Percentiles rank a stretch among this genome's conserved stretches.
These are phyloP conservation scores for Zychaea mexicana DNA, from an alignment of 371 early-diverging fungal species.

Conservation along the genomic window DNA sequence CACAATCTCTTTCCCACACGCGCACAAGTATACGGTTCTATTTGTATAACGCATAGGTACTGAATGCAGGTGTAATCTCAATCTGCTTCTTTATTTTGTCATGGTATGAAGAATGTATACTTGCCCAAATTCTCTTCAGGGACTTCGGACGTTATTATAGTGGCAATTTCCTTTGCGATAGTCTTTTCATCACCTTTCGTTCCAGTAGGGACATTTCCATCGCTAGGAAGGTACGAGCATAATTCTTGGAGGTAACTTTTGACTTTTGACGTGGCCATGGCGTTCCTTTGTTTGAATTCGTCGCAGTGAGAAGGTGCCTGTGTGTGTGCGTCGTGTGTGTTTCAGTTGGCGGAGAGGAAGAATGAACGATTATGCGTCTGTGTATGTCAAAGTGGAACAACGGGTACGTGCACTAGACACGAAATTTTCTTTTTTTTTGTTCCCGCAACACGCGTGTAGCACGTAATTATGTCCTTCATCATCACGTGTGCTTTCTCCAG, in stretches of 20 bases:
- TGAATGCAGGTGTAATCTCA: too few species aligned
- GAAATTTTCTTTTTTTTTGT: too few species aligned
- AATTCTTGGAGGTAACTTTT: not conserved
- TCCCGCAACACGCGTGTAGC: too few species aligned
- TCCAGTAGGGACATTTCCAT: not conserved
- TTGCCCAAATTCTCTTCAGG: constrained; percentile 39
- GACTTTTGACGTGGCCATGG: not conserved
- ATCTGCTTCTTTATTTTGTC: not conserved
- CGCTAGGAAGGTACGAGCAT: not conserved
- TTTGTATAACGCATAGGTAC: too few species aligned
- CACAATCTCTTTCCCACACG: not conserved
- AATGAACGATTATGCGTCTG: too few species aligned
- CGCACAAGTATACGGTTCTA: too few species aligned
- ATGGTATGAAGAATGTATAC: not conserved
- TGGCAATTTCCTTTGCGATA: constrained; percentile 28
- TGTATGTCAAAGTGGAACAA: too few species aligned
- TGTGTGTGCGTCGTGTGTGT: too few species aligned
- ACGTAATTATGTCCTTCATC: too few species aligned
- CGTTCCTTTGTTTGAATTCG: not conserved
- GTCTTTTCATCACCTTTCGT: constrained; percentile 17
- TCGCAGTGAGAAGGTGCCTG: not conserved
- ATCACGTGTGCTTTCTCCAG: too few species aligned
- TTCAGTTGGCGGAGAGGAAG: too few species aligned
- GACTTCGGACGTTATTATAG: constrained; percentile 25
- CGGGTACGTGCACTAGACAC: too few species aligned